phyloP scores from a whole-genome alignment of 139 green algal genomes.

The Chlamydomonas eustigma region DNA sequence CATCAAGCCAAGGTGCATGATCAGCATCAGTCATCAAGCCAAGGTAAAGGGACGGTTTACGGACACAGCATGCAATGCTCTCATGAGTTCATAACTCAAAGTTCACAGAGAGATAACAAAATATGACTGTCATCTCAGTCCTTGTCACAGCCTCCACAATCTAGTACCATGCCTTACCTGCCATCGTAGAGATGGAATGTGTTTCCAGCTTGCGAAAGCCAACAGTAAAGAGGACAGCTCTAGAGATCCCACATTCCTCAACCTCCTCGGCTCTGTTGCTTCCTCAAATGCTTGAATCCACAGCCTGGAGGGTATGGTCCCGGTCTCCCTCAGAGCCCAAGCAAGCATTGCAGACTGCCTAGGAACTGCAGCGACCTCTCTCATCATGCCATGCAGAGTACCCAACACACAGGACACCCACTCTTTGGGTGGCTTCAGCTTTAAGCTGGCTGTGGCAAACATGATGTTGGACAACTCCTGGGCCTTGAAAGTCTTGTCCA shows the following conservation, averaged over 20 bases:
- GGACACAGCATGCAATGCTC: no score
- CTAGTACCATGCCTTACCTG: not conserved
- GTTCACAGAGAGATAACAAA: no score
- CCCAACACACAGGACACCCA: not conserved
- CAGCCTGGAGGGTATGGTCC: not conserved
- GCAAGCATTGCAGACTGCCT: constrained; percentile 5
- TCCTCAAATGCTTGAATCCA: not conserved
- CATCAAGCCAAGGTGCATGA: no score
- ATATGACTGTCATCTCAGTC: no score
- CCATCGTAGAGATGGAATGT: not conserved
- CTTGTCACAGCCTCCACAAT: no score
- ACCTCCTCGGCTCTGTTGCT: not conserved
- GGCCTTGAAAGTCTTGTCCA: not conserved
- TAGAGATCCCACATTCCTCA: not conserved
- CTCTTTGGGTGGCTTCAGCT: not conserved
- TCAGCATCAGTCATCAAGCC: no score
- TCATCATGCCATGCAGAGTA: not conserved
- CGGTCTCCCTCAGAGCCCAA: not conserved
- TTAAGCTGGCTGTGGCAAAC: not conserved
- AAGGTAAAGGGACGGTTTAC: no score
- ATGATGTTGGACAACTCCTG: constrained; percentile 8
- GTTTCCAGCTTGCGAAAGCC: not conserved
- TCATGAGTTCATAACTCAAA: no score
- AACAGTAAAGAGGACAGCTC: not conserved
- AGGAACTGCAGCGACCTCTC: not conserved